These are phyloP conservation scores for Cyberlindnera petersonii DNA, from an alignment of 805 yeast genomes.

Conservation along the genomic window DNA sequence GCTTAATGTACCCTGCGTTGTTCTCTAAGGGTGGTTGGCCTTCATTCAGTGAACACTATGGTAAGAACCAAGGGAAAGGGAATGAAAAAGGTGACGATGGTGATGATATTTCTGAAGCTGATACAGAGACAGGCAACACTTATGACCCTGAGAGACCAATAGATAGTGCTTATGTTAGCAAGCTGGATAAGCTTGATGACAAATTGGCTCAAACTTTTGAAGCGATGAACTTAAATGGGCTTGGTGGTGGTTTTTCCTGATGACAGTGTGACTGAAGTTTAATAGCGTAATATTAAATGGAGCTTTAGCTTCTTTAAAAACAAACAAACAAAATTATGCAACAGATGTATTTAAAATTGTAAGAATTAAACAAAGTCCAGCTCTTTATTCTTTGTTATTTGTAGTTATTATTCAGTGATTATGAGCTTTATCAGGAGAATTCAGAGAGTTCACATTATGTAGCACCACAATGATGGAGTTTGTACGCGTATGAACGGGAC, in stretches of 20 bases:
- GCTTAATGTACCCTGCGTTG: constrained; percentile 17
- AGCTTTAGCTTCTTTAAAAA: no score
- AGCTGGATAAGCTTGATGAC: constrained; percentile 26
- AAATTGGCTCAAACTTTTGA: constrained; percentile 13
- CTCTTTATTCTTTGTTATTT: no score
- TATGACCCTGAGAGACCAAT: constrained; percentile 22
- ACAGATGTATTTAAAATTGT: no score
- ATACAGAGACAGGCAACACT: constrained; percentile 2
- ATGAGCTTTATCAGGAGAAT: no score
- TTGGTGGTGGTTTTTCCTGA: constrained; percentile 4
- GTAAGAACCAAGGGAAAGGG: constrained; percentile 8
- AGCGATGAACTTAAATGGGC: constrained; percentile 12
- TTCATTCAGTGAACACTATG: constrained; percentile 21
- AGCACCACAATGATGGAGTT: constrained; percentile 16
- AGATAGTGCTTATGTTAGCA: constrained; percentile 35
- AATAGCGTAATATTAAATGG: no score
- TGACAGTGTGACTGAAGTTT: no score
- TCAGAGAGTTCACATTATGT: no score
- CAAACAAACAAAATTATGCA: no score
- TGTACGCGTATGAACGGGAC: constrained; percentile 8
- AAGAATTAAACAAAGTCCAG: no score
- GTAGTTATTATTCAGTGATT: no score
- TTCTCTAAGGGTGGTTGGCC: constrained; percentile 26
- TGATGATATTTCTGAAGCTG: neutral
- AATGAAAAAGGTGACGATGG: constrained; percentile 1